Percentiles rank a stretch among this genome's conserved stretches.
Evolutionary conservation across 2,329 filamentous ascomycete species (phyloP).

Genomic region (Pseudohalonectria lignicola): DNA sequence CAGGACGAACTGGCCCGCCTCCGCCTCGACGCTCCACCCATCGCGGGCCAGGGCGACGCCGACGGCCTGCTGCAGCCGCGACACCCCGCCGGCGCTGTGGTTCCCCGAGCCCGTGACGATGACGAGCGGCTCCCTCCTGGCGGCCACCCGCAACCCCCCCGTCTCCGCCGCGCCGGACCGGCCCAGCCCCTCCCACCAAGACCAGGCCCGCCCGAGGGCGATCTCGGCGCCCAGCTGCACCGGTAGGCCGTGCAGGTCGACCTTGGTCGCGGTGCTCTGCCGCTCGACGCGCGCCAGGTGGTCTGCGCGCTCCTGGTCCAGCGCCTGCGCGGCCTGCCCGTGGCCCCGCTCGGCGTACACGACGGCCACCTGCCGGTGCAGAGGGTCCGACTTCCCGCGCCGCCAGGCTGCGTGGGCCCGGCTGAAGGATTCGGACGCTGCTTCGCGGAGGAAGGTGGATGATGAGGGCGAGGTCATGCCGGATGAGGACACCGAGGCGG

Average conservation of each 20-base stretch:
- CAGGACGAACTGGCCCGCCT: constrained; percentile 60
- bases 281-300: constrained; percentile 59
- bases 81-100: constrained; percentile 68
- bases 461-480: constrained; percentile 3
- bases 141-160: constrained; percentile 14
- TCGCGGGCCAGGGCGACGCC: constrained; percentile 61
- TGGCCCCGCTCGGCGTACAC: constrained; percentile 66
- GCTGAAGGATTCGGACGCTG: constrained; percentile 14
- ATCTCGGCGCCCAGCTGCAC: constrained; percentile 77
- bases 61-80: constrained; percentile 70
- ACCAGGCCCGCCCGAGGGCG: constrained; percentile 50
- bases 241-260: constrained; percentile 78
- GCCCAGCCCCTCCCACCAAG: constrained; percentile 69
- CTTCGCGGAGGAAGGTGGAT: neutral
- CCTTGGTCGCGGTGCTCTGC: constrained; percentile 54
- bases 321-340: constrained; percentile 47
- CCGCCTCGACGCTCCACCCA: constrained; percentile 72
- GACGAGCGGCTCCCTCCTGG: constrained; percentile 45
- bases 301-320: constrained; percentile 48
- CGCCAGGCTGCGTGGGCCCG: constrained; percentile 30
- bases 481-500: neutral
- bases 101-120: constrained; percentile 74
- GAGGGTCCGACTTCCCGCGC: constrained; percentile 52
- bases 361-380: constrained; percentile 65
- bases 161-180: constrained; percentile 42